These are phyloP conservation scores for Claviceps cyperi DNA, from an alignment of 2,329 filamentous ascomycete genomes.

Conservation along the genomic window DNA sequence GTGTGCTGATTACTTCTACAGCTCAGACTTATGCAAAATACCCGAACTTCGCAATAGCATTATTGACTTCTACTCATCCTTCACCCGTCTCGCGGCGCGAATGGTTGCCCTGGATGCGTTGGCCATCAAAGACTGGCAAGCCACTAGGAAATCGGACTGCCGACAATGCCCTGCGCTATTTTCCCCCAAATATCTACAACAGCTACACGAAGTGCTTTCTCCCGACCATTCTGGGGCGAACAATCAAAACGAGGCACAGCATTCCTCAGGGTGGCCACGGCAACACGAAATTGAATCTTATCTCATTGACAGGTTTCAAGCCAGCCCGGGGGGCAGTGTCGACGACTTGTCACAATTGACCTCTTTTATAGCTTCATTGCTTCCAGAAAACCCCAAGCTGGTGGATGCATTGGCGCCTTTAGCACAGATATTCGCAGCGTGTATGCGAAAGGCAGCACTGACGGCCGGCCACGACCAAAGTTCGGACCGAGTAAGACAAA, in stretches of 20 bases:
- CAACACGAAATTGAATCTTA: constrained; percentile 12
- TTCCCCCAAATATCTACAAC: constrained; percentile 27
- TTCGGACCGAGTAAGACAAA: constrained; percentile 10
- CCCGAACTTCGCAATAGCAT: constrained; percentile 16
- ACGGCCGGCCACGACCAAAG: constrained; percentile 7
- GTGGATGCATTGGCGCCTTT: constrained; percentile 27
- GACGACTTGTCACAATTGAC: constrained; percentile 27
- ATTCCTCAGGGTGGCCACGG: constrained; percentile 4
- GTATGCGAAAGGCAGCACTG: constrained; percentile 18
- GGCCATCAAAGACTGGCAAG: constrained; percentile 9
- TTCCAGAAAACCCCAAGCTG: constrained; percentile 32
- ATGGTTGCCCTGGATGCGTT: constrained; percentile 35
- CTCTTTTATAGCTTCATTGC: constrained; percentile 24
- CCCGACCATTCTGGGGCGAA: constrained; percentile 8
- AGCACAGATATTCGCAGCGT: constrained; percentile 20
- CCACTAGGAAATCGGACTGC: constrained; percentile 1
- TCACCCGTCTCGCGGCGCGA: constrained; percentile 35
- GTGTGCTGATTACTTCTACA: constrained; percentile 1
- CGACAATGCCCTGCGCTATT: constrained; percentile 13
- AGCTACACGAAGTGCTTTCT: constrained; percentile 21
- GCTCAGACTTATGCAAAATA: constrained; percentile 7
- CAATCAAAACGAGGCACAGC: constrained; percentile 7
- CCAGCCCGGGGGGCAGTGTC: constrained; percentile 28
- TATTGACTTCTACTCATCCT: constrained; percentile 23
- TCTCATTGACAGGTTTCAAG: constrained; percentile 31